A percentile compares a stretch with the other conserved stretches of the same genome.
These are phyloP conservation scores for Aspergillus viridinutans DNA, from an alignment of 2,329 filamentous ascomycete species.

Conservation along the genomic window DNA sequence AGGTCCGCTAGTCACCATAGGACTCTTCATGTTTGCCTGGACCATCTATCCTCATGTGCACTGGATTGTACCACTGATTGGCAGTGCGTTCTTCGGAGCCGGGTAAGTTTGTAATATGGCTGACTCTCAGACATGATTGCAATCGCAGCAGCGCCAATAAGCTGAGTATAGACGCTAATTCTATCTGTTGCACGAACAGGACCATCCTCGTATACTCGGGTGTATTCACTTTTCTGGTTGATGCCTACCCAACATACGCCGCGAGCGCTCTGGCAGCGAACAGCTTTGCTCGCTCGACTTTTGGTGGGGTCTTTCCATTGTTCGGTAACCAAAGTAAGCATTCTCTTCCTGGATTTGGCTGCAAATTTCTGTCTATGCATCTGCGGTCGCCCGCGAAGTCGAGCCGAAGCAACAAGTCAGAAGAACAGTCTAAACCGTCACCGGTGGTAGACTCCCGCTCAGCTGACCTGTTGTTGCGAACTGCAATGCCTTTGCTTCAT, in stretches of 20 bases:
- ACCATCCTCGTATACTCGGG: constrained; percentile 75
- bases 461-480: constrained; percentile 1
- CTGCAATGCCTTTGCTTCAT: background rate
- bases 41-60: constrained; percentile 69
- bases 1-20: constrained; percentile 71
- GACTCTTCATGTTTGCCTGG: constrained; percentile 87
- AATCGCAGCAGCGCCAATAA: constrained; percentile 10
- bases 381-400: background rate
- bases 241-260: constrained; percentile 48
- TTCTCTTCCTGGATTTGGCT: background rate
- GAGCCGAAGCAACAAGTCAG: background rate
- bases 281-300: constrained; percentile 70
- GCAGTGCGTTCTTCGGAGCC: constrained; percentile 64
- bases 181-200: constrained; percentile 40
- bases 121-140: constrained; percentile 30
- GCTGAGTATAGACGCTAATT: constrained; percentile 4
- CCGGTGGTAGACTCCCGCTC: background rate
- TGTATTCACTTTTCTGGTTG: constrained; percentile 83
- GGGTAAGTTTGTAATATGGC: constrained; percentile 51
- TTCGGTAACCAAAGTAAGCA: constrained; percentile 59
- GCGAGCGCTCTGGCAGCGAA: constrained; percentile 73
- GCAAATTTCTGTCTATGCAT: background rate
- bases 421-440: background rate
- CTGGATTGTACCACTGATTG: constrained; percentile 73
- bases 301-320: constrained; percentile 74